Evolutionary conservation across 805 yeast genomes (phyloP).

Genomic region (Schwanniomyces polymorphus): DNA sequence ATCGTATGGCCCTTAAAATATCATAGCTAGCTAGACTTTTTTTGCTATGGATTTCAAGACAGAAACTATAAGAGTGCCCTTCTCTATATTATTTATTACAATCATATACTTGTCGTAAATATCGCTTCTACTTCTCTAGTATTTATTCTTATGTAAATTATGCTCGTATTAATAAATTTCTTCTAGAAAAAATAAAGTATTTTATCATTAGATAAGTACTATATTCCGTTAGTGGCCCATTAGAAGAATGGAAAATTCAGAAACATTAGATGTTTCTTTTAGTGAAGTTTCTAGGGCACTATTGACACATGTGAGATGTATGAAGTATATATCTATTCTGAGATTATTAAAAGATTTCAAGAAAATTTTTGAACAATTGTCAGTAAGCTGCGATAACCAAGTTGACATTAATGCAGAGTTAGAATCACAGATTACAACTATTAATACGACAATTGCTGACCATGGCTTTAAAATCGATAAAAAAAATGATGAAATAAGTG

Average conservation of each 20-base stretch:
- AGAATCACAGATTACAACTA: conserved; percentile 20
- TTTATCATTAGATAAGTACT: background rate
- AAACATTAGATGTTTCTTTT: background rate
- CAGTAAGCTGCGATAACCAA: conserved; percentile 1
- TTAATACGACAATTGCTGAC: conserved; percentile 30
- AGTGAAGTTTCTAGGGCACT: conserved; percentile 17
- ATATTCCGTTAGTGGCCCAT: background rate
- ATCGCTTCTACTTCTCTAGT: no score
- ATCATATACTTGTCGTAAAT: no score
- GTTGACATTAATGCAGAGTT: conserved; percentile 5
- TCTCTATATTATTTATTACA: no score
- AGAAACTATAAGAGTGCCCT: no score
- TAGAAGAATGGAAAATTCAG: background rate
- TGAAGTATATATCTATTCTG: conserved; percentile 17
- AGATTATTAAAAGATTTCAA: conserved; percentile 22
- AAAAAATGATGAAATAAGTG: conserved; percentile 34
- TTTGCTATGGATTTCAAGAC: no score
- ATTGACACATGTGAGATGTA: conserved; percentile 30
- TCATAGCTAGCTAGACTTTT: no score
- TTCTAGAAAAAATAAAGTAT: background rate
- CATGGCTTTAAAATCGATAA: conserved; percentile 46
- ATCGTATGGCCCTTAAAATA: no score
- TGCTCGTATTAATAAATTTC: background rate
- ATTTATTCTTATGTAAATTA: no score
- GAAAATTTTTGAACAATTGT: conserved; percentile 10